phyloP scores from a whole-genome alignment of 176 grass and related monocot species.

The Aegilops sharonensis region DNA sequence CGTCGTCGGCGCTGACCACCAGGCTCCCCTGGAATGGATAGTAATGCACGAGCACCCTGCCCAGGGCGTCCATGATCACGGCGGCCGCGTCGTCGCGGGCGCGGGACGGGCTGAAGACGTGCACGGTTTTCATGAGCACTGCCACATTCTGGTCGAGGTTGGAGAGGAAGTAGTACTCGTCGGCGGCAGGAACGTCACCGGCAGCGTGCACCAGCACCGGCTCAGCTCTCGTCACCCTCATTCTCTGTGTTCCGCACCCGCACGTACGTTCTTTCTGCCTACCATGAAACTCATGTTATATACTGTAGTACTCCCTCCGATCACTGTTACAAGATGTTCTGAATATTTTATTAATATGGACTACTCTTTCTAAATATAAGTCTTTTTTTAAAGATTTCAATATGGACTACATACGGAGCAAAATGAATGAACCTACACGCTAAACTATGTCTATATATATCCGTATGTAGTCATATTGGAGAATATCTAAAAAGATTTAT shows the following conservation, averaged over 20 bases:
- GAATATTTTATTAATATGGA: too few species aligned
- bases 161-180: constrained; percentile 54
- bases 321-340: too few species aligned
- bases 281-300: neutral
- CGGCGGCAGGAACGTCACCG: neutral
- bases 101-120: constrained; percentile 38
- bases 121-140: constrained; percentile 61
- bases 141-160: constrained; percentile 62
- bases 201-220: constrained; percentile 37
- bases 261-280: neutral
- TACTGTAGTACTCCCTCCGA: too few species aligned
- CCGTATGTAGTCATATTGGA: too few species aligned
- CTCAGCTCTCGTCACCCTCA: constrained; percentile 38
- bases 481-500: too few species aligned
- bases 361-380: too few species aligned
- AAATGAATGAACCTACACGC: too few species aligned
- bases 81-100: neutral
- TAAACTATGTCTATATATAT: too few species aligned
- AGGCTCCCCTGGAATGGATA: constrained; percentile 50
- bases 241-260: neutral
- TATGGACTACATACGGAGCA: too few species aligned
- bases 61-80: constrained; percentile 40
- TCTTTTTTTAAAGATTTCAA: too few species aligned
- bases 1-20: constrained; percentile 35
- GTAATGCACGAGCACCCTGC: constrained; percentile 51